Evolutionary conservation across 2,329 filamentous ascomycete species (phyloP).

Genomic region (Aspergillus ustus): DNA sequence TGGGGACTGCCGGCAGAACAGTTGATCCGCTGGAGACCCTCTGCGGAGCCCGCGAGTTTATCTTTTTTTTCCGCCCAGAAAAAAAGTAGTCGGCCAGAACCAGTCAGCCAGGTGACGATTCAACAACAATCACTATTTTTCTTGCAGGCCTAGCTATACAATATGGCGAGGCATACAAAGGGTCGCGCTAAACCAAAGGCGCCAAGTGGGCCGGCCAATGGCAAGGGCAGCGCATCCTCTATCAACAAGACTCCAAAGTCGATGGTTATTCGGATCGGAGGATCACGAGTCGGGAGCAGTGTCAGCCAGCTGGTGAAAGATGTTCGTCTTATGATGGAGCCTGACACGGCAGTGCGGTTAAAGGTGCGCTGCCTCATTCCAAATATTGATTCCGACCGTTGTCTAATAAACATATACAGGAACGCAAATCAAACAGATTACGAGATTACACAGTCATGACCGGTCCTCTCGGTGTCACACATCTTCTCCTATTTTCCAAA

Average conservation of each 20-base stretch:
- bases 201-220: conserved; percentile 56
- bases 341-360: conserved; percentile 84
- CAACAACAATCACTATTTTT: conserved; percentile 7
- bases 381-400: neutral
- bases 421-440: conserved; percentile 84
- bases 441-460: conserved; percentile 96
- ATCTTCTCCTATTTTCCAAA: conserved; percentile 90
- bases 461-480: conserved; percentile 88
- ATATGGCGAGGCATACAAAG: conserved; percentile 83
- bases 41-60: conserved; percentile 28
- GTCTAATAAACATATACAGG: conserved; percentile 45
- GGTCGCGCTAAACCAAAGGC: conserved; percentile 84
- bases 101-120: conserved; percentile 15
- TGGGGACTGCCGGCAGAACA: conserved; percentile 40
- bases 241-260: conserved; percentile 78
- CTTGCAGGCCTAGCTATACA: conserved; percentile 5
- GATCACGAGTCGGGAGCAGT: conserved; percentile 88
- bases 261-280: conserved; percentile 97
- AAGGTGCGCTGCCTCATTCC: conserved; percentile 55
- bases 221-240: conserved; percentile 64
- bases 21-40: conserved; percentile 42
- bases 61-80: conserved; percentile 40
- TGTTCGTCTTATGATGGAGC: conserved; percentile 93
- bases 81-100: conserved; percentile 33
- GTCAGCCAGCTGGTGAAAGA: conserved; percentile 91